Conservation (phyloP, 78 protist species). For the Capsaspora owczarzaki region DNA sequence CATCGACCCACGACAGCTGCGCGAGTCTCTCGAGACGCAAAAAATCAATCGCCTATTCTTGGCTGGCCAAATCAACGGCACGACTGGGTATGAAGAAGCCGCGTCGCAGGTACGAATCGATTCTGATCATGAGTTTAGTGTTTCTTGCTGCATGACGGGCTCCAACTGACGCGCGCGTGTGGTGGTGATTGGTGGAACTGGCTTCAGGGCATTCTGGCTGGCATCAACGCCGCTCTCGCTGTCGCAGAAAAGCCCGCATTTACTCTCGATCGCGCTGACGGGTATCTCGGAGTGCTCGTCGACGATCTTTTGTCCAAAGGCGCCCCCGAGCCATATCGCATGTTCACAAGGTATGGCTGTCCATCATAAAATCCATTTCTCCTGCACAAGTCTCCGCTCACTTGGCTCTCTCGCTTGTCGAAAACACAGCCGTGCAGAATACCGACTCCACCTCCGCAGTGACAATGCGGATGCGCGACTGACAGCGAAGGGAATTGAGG, state of each 20-base stretch:
- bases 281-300: conserved; percentile 75
- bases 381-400: not conserved
- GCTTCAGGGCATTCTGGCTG: conserved; percentile 81
- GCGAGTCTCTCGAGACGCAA: conserved; percentile 66
- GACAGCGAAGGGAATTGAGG: no score
- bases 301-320: conserved; percentile 83
- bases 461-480: conserved; percentile 85
- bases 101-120: conserved; percentile 10
- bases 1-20: conserved; percentile 70
- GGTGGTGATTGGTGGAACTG: no score
- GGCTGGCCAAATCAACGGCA: conserved; percentile 93
- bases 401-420: not conserved
- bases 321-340: conserved; percentile 83
- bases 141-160: no score
- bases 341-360: conserved; percentile 64
- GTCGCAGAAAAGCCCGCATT: conserved; percentile 2
- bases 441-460: conserved; percentile 51
- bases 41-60: conserved; percentile 58
- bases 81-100: conserved; percentile 77
- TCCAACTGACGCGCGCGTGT: no score
- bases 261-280: conserved; percentile 59
- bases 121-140: no score
- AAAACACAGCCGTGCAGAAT: not conserved
- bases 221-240: conserved; percentile 77
- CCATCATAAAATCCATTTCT: not conserved